A percentile compares a stretch with the other conserved stretches of the same genome.
phyloP scores from a whole-genome alignment of 805 yeast species.

The Brettanomyces custersianus region DNA sequence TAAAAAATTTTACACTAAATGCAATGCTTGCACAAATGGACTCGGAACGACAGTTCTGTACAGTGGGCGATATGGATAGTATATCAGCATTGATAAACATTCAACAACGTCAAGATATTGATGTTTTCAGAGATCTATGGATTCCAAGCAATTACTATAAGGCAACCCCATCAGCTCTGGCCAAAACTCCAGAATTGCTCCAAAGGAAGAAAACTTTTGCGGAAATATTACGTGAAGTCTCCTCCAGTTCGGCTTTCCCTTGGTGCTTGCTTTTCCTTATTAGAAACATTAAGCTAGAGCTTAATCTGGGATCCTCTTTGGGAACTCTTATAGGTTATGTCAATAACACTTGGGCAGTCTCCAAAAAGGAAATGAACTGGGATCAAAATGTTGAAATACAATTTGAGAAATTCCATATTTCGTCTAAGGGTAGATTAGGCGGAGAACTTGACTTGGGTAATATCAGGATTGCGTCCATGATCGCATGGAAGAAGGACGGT shows the following conservation, averaged over 20 bases:
- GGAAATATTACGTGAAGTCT: slow-evolving; percentile 43
- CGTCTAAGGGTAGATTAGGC: slow-evolving; percentile 72
- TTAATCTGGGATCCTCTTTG: slow-evolving; percentile 78
- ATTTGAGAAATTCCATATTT: slow-evolving; percentile 39
- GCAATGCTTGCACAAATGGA: slow-evolving; percentile 37
- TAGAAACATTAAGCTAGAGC: slow-evolving; percentile 39
- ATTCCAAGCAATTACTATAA: slow-evolving; percentile 34
- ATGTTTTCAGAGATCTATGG: slow-evolving; percentile 81
- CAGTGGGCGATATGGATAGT: slow-evolving; percentile 41
- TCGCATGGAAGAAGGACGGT: slow-evolving; percentile 54
- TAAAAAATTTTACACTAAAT: slow-evolving; percentile 39
- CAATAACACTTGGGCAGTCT: slow-evolving; percentile 58
- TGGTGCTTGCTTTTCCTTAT: slow-evolving; percentile 60
- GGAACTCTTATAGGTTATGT: slow-evolving; percentile 53
- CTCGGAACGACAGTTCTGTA: slow-evolving; percentile 33
- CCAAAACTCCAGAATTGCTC: slow-evolving; percentile 3
- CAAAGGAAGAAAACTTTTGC: slow-evolving; percentile 28
- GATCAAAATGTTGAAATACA: slow-evolving; percentile 64
- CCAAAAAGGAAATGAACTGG: slow-evolving; percentile 59
- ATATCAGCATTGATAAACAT: slow-evolving; percentile 60
- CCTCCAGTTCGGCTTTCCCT: slow-evolving; percentile 60
- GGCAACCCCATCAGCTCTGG: slow-evolving; percentile 7
- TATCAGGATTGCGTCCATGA: slow-evolving; percentile 50
- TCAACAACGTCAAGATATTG: slow-evolving; percentile 81
- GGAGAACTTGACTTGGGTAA: slow-evolving; percentile 49